Evolutionary conservation across 2,329 filamentous ascomycete genomes (phyloP).

Genomic region (Neoascochyta sp.): DNA sequence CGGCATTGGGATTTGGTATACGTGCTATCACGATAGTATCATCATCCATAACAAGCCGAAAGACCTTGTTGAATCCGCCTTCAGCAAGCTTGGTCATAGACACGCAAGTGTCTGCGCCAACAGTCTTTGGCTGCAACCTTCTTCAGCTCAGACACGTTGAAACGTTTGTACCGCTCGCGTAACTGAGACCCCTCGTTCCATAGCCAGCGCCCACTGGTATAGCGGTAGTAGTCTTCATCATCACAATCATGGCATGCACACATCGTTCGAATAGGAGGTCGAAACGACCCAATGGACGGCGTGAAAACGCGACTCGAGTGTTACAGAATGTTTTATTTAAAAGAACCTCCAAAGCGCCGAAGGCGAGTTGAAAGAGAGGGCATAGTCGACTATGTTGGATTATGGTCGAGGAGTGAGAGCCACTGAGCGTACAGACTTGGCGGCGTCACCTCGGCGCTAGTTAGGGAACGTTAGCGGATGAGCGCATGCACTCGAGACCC

Average conservation of each 20-base stretch:
- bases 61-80: constrained; percentile 25
- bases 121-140: constrained; percentile 26
- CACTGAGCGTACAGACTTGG: too few relatives aligned
- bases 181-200: constrained; percentile 36
- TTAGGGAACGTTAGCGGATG: too few relatives aligned
- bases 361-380: background rate
- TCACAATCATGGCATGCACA: constrained; percentile 1
- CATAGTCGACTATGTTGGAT: constrained; percentile 1
- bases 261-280: constrained; percentile 4
- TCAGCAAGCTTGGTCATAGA: constrained; percentile 33
- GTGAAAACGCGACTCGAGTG: constrained; percentile 2
- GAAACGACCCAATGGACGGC: constrained; percentile 3
- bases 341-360: background rate
- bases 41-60: constrained; percentile 23
- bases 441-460: too few relatives aligned
- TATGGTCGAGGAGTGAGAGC: too few relatives aligned
- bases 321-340: constrained; percentile 1
- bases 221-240: constrained; percentile 8
- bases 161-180: constrained; percentile 30
- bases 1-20: constrained; percentile 17
- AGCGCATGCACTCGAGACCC: too few relatives aligned
- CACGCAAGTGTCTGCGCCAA: constrained; percentile 30
- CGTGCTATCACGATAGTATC: constrained; percentile 13
- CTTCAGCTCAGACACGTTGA: constrained; percentile 37
- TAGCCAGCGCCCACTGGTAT: constrained; percentile 22